These are phyloP conservation scores for Ophidiomyces ophidiicola DNA, from an alignment of 2,329 filamentous ascomycete species.

Conservation along the genomic window DNA sequence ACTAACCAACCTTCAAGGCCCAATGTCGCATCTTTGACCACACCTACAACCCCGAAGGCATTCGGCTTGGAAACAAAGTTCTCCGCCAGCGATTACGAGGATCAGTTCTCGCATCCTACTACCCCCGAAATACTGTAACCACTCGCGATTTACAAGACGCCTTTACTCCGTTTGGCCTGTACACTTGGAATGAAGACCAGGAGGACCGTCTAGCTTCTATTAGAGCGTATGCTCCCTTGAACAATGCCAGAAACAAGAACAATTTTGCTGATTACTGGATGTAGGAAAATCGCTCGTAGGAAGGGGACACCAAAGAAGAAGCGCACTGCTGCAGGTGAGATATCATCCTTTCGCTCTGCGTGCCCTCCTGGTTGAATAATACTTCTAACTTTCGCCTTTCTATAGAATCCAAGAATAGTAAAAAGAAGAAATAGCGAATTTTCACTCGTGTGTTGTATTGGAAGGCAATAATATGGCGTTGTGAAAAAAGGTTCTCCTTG, in stretches of 20 bases:
- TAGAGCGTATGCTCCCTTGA: slow-evolving; percentile 41
- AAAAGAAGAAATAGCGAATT: slow-evolving; percentile 12
- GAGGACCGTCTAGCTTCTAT: slow-evolving; percentile 60
- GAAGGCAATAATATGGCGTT: too few species aligned
- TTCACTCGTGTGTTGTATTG: too few species aligned
- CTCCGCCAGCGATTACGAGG: slow-evolving; percentile 78
- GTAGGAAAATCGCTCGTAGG: slow-evolving; percentile 58
- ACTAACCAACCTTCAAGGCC: slow-evolving; percentile 40
- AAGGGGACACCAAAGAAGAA: slow-evolving; percentile 84
- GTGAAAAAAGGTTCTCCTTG: not conserved
- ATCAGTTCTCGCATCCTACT: slow-evolving; percentile 74
- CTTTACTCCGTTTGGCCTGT: slow-evolving; percentile 52
- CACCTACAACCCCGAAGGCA: slow-evolving; percentile 72
- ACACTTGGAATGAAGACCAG: slow-evolving; percentile 69
- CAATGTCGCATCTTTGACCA: slow-evolving; percentile 88
- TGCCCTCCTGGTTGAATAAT: not conserved
- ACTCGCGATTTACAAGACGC: slow-evolving; percentile 61
- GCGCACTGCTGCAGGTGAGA: slow-evolving; percentile 37
- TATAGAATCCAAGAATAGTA: slow-evolving; percentile 12
- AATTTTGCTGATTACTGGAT: slow-evolving; percentile 5
- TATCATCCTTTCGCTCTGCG: not conserved
- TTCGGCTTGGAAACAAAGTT: slow-evolving; percentile 82
- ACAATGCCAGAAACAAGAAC: not conserved
- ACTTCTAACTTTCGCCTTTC: slow-evolving; percentile 1
- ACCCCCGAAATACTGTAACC: slow-evolving; percentile 62